Evolutionary conservation across 148 eudicot genomes (phyloP).

Genomic region (Bassia scoparia): DNA sequence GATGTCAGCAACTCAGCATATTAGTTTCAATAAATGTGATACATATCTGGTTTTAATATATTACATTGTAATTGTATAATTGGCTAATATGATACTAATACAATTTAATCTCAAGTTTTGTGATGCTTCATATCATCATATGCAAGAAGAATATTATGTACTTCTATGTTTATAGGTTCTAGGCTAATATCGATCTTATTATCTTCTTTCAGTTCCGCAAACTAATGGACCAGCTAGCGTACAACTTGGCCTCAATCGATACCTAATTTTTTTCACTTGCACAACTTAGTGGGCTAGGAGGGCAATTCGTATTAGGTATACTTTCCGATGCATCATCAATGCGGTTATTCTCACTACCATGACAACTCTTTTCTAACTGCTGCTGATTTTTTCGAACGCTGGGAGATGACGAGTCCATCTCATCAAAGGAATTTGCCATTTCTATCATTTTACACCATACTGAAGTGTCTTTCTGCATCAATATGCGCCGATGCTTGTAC

Average conservation of each 20-base stretch:
- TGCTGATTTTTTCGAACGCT: slow-evolving; percentile 21
- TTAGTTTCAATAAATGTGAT: no score
- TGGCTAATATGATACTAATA: no score
- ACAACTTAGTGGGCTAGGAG: slow-evolving; percentile 15
- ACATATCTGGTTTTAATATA: no score
- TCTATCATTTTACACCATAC: not conserved
- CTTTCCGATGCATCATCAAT: slow-evolving; percentile 8
- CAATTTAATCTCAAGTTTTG: no score
- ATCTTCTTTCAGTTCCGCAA: not conserved
- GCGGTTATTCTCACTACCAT: not conserved
- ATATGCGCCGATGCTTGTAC: slow-evolving; percentile 15
- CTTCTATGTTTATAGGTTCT: no score
- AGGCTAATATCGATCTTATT: no score
- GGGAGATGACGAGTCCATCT: slow-evolving; percentile 24
- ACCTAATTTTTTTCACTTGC: not conserved
- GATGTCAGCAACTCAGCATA: no score
- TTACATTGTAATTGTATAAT: no score
- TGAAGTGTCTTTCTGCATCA: slow-evolving; percentile 10
- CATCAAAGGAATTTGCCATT: slow-evolving; percentile 20
- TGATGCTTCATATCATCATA: no score
- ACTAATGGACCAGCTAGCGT: not conserved
- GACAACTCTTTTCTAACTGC: not conserved
- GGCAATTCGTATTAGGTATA: slow-evolving; percentile 12
- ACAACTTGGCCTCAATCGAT: not conserved
- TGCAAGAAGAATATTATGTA: no score